A percentile compares a stretch with the other conserved stretches of the same genome.
phyloP scores from a whole-genome alignment of 1,139 yeast species.

The Sugiyamaella neomexicana region DNA sequence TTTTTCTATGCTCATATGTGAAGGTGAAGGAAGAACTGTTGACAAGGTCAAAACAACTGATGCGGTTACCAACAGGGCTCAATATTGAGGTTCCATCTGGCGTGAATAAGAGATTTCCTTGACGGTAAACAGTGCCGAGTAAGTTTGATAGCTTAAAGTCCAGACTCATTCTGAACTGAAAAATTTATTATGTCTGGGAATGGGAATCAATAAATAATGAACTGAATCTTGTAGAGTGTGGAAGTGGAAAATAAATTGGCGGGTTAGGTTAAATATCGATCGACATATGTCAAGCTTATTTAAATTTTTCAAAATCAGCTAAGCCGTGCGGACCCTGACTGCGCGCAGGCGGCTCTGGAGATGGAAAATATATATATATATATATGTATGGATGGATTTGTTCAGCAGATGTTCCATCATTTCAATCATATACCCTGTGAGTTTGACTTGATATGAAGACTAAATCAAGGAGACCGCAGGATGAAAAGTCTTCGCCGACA shows the following conservation, averaged over 20 bases:
- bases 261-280: conserved; percentile 13
- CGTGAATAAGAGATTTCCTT: conserved; percentile 85
- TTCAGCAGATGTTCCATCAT: not conserved
- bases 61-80: conserved; percentile 94
- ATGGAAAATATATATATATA: not conserved
- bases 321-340: conserved; percentile 13
- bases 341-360: conserved; percentile 9
- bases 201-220: too few species aligned
- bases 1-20: conserved; percentile 88
- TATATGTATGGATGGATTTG: too few species aligned
- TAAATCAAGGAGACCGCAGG: not conserved
- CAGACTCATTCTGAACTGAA: conserved; percentile 29
- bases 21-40: conserved; percentile 87
- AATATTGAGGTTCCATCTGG: conserved; percentile 80
- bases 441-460: not conserved
- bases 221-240: too few species aligned
- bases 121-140: conserved; percentile 90
- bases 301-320: not conserved
- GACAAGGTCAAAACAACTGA: conserved; percentile 81
- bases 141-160: conserved; percentile 65
- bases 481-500: not conserved
- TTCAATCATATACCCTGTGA: not conserved
- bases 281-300: not conserved
- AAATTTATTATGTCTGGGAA: too few species aligned
- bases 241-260: conserved; percentile 13